A percentile compares a stretch with the other conserved stretches of the same genome.
These are phyloP conservation scores for Primulina tabacum DNA, from an alignment of 257 asterid species.

Conservation along the genomic window DNA sequence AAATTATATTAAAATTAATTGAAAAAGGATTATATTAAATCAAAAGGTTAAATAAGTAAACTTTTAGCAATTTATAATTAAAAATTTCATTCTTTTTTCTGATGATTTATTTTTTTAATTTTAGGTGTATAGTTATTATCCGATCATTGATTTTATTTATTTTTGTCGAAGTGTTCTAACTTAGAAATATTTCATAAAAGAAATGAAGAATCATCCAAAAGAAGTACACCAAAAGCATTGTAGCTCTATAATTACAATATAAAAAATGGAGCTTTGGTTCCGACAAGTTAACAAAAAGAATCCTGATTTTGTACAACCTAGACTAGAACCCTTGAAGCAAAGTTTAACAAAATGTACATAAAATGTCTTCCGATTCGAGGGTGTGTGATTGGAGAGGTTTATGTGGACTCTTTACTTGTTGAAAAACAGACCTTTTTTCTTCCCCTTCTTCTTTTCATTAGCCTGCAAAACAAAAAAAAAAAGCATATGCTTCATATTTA, in stretches of 20 bases:
- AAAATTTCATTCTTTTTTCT: no score
- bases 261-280: no score
- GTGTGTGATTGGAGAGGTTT: conserved; percentile 1
- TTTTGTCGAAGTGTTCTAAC: no score
- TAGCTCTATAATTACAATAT: no score
- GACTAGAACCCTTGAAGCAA: background rate
- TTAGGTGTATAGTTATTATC: background rate
- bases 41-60: no score
- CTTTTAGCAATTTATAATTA: background rate
- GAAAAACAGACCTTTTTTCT: conserved; percentile 68
- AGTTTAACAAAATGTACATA: background rate
- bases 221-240: no score
- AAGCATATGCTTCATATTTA: background rate
- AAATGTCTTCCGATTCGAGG: background rate
- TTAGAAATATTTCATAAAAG: no score
- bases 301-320: background rate
- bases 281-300: background rate
- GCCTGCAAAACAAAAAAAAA: conserved; percentile 50
- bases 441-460: conserved; percentile 71
- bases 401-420: conserved; percentile 39
- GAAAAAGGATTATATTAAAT: no score
- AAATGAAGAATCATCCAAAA: background rate
- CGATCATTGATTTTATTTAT: no score
- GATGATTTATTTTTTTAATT: no score
- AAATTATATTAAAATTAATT: no score